Conservation (phyloP, 345 rosid genomes). For the Citropsis articulata region DNA sequence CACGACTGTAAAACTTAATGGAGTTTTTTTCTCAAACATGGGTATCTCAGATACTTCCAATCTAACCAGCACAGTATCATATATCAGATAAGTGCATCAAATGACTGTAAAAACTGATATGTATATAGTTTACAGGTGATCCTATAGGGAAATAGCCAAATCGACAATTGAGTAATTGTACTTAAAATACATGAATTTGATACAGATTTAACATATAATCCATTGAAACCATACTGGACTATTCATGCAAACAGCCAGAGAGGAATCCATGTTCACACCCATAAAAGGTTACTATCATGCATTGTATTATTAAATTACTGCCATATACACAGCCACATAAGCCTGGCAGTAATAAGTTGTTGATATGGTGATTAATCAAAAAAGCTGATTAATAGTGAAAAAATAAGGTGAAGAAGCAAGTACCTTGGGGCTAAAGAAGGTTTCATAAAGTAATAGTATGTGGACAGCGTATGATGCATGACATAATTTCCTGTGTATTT, state of each 20-base stretch:
- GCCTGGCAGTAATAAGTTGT: background rate
- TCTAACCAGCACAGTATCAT: background rate
- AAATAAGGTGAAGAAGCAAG: slow-evolving; percentile 2
- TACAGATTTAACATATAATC: background rate
- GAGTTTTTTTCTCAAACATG: background rate
- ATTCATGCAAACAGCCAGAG: background rate
- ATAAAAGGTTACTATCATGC: background rate
- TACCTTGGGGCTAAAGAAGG: slow-evolving; percentile 99
- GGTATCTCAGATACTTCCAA: background rate
- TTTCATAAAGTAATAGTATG: slow-evolving; percentile 90
- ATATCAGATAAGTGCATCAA: background rate
- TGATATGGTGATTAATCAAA: background rate
- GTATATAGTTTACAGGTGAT: background rate
- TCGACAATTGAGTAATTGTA: background rate
- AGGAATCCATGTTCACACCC: background rate
- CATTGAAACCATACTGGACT: background rate
- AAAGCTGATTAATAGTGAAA: background rate
- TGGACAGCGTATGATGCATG: slow-evolving; percentile 92
- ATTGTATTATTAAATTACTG: background rate
- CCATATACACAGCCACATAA: background rate
- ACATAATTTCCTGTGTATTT: slow-evolving; percentile 98
- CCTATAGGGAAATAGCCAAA: background rate
- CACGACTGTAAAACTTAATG: background rate
- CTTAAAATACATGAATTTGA: background rate
- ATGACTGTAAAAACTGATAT: background rate